Evolutionary conservation across 768 basidiomycete species (phyloP), one percentile per base, ranked within the genome.

Genomic region (Dictyophora rubrovolvata): DNA sequence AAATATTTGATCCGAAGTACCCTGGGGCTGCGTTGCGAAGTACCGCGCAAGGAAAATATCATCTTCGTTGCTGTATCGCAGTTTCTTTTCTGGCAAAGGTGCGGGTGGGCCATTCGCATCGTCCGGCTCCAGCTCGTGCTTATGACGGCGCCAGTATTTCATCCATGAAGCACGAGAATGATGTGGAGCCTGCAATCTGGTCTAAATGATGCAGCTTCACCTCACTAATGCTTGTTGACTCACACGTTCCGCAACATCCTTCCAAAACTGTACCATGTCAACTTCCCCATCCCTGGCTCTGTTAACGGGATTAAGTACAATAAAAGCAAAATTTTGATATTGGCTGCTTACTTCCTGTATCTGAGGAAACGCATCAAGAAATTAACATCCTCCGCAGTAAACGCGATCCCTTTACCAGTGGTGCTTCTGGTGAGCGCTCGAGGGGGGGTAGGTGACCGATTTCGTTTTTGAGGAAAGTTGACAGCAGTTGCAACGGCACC

Each of bases 91-190:
- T 0, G 89, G 88, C 7, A 59, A 20, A 2, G 85, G 85, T 22
- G 78, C 77, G 5, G 89, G 88, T 1, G 86, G 86, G 11, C 83
- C 86, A 60, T 86, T 85, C 0, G 72, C 75, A n/a, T 84, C 83
- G 2, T 75, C 74, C 59, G 79, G 80, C 54, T 85, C 77, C 37
- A 90, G 72, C 64, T 93, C 90, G 64, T 93, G 90, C 64, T 89
- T 89, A 69, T 93, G 90, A 57, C 90, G 76, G 16, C 90, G 79
- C 82, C 89, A 93, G 70, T 84, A 93, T 71, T 93, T 93, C 88
- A 93, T 90, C 90, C 90, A 93, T 6, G 90, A 93, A 51, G 90
- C 90, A 37, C 89, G 84, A 22, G 90, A 92, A 67, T 93, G 90
- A 70, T 93, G 90, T 0, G 90, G 90, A 0, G 89, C 89, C 86